Base-by-base conservation (phyloP, 192 early-diverging fungal genomes). In the Lobosporangium transversale region DNA sequence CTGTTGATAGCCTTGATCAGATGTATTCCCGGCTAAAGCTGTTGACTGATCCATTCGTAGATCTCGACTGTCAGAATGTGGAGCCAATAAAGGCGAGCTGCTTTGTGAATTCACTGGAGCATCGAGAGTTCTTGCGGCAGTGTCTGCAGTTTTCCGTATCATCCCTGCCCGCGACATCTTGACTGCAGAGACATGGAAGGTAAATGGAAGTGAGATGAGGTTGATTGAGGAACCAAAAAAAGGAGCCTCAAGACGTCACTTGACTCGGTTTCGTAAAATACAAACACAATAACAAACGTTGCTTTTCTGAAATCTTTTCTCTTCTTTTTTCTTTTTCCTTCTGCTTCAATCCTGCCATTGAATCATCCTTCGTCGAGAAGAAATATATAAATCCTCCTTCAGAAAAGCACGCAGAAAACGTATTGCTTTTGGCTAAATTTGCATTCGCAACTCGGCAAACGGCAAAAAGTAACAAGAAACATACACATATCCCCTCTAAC, bases 231-330 rank as follows among this genome's bases (percentile, higher is more conserved):
- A 14, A 40, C 14, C 8, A 40, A 14, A 40, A 40, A 40, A 10
- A 14, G 14, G 8, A 40, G 37, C 37, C 37, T 40, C 8, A 14
- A 40, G 37, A 40, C 37, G 37, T 40, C 37, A 40, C 37, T 40
- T n/a, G n/a, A n/a, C n/a, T n/a, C n/a, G n/a, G n/a, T n/a, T n/a
- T n/a, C n/a, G 37, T 14, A 40, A 40, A 40, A 14, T 40, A 14
- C 37, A 40, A 40, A 23, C 8, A 27, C 50, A 40, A 40, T 40
- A 40, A 40, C 7, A 40, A 40, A 40, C n/a, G n/a, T n/a, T n/a
- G n/a, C n/a, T n/a, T n/a, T n/a, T n/a, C n/a, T n/a, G n/a, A 52
- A 52, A 27, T 53, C 32, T 61, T 61, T 20, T 49, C 21, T 26
- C 10, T 42, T 42, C 36, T 51, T 30, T n/a, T 15, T 18, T 20